Evolutionary conservation across 495 filamentous ascomycete species (phyloP), one percentile per base, ranked within the genome.

Genomic region (Antarctomyces pellizariae): DNA sequence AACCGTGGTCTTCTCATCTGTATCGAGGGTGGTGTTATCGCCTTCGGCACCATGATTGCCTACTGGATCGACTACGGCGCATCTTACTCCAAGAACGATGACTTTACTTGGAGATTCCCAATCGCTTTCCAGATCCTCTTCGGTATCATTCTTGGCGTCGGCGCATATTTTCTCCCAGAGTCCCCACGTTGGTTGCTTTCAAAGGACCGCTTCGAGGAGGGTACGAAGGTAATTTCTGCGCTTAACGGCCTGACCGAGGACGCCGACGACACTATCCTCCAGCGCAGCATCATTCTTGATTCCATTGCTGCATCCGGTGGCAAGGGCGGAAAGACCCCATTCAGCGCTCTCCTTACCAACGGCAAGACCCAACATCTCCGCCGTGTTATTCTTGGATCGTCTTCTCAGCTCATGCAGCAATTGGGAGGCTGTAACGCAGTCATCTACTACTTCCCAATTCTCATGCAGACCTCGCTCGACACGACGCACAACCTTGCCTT

Each of bases 41-140:
- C 75, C 22, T 75, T 83, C 29, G 77, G 77, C 24, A 70, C 64
- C 5, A 48, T 78, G 22, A 67, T 82, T 15, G 73, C 74, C 14
- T 83, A 83, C 52, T 84, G 76, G 76, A 57, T 84, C 31, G 74
- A 80, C 37, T 84, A 75, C 34, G 76, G 75, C 23, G 59, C 70
- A 16, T 66, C 62, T 5, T 83, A 73, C 39, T 72, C 70, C 2
- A 59, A 63, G 2, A n/a, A n/a, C n/a, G 35, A 48, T 5, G 59
- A 67, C 36, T 48, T 78, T 4, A 59, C 63, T 10, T 83, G 76
- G 76, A 62, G 76, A 11, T 76, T 82, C 53, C 76, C 76, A 10
- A 79, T 83, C 32, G 71, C 71, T 7, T 79, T 84, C 60, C 76
- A 83, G 53, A 54, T 76, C 28, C 30, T 79, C 23, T 80, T 82